Base-by-base conservation (phyloP, 176 grass and related monocot species). In the Carex scoparia region DNA sequence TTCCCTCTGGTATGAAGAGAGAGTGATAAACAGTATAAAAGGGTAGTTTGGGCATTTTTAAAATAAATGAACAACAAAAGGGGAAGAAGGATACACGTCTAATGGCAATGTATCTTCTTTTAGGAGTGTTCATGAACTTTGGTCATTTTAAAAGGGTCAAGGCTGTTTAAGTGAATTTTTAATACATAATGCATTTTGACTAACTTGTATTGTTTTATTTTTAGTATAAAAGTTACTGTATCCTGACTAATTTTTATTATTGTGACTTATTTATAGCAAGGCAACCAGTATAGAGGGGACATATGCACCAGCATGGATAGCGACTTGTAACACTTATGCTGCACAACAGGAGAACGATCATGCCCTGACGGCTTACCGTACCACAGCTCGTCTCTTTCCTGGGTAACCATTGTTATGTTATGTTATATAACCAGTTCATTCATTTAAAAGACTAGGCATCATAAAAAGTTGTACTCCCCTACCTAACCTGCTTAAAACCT, bases 261-360 rank as follows among this genome's bases (percentile, higher is more conserved):
- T 65, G 86, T 86, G 68, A 83, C 82, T 5, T 5, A 27, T 80
- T 84, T 90, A 0, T 40, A 98, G 96, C 85, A 95, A 98, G 91
- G 87, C 93, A 85, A 98, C 93, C 70, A 88, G 91, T 74, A 85
- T 98, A 86, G 93, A 95, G 7, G 96, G 93, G 28, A 88, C 93
- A 77, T 98, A 93, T 88, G 85, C 96, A 81, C 96, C 96, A 90
- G 96, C 93, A 84, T 98, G 91, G 96, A 87, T 98, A 86, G 96
- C 88, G 54, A 92, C 78, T 79, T 93, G 96, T 86, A 98, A 94
- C 90, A 93, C 93, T 85, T 95, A 89, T 85, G 89, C 96, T 80
- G 96, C 91, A 85, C 93, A 94, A 95, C 88, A 94, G 80, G 96
- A 98, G 65, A 90, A 89, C 67, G 96, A 98, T 56, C 96, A 98